These are phyloP conservation scores for Pseudocercospora cruenta DNA, from an alignment of 2,329 filamentous ascomycete genomes.

Conservation along the genomic window DNA sequence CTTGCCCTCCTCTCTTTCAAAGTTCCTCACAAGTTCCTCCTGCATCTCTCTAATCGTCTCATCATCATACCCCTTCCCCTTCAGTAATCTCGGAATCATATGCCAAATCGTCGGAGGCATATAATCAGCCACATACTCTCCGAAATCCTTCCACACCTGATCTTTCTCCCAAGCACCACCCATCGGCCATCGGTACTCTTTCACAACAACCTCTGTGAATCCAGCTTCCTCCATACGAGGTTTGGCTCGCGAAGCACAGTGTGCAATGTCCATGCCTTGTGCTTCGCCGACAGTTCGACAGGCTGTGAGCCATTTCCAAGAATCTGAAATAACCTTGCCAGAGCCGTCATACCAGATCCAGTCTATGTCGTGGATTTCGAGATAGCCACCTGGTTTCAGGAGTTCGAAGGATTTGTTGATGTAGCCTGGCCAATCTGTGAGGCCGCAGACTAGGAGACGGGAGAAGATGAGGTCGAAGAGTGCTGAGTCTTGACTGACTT, in stretches of 20 bases:
- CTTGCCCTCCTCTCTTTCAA: constrained; percentile 19
- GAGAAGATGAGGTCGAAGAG: constrained; percentile 30
- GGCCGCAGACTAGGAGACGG: constrained; percentile 29
- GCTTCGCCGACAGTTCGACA: constrained; percentile 4
- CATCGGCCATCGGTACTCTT: constrained; percentile 24
- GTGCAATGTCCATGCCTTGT: constrained; percentile 18
- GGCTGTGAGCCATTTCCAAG: constrained; percentile 24
- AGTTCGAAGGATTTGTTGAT: constrained; percentile 14
- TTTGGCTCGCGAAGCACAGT: constrained; percentile 16
- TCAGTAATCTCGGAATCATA: constrained; percentile 18
- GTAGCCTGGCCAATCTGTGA: constrained; percentile 28
- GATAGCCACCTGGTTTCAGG: constrained; percentile 26
- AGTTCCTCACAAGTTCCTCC: constrained; percentile 14
- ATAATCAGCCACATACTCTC: constrained; percentile 17
- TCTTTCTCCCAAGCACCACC: constrained; percentile 15
- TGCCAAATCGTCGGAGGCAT: constrained; percentile 14
- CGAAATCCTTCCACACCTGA: constrained; percentile 15
- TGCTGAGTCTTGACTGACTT: background rate
- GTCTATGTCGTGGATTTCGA: constrained; percentile 29
- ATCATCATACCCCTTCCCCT: constrained; percentile 11
- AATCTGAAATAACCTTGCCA: constrained; percentile 16
- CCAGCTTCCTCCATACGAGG: constrained; percentile 25
- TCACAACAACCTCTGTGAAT: constrained; percentile 25
- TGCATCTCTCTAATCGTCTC: constrained; percentile 12
- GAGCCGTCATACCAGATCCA: constrained; percentile 17